Evolutionary conservation across 2,329 filamentous ascomycete species (phyloP).

Genomic region (Fusarium clavum): DNA sequence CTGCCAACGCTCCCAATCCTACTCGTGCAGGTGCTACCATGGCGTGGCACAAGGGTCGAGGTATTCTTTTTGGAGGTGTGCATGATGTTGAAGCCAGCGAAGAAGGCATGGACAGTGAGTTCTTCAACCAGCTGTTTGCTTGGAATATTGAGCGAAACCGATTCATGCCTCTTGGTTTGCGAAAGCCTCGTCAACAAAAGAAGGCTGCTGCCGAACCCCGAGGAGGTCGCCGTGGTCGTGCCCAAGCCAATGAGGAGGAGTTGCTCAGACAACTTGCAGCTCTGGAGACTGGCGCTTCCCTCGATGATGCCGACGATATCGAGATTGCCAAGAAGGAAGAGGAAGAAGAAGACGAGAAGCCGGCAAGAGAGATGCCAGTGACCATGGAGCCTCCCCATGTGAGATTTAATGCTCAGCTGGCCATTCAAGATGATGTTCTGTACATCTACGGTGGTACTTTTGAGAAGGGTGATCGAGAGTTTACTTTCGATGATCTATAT

Average conservation of each 20-base stretch:
- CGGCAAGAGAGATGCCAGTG: conserved; percentile 72
- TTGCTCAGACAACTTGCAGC: conserved; percentile 87
- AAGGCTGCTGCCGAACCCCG: conserved; percentile 67
- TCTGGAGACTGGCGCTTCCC: conserved; percentile 78
- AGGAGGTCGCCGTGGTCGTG: conserved; percentile 73
- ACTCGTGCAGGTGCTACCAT: conserved; percentile 90
- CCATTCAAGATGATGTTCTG: conserved; percentile 90
- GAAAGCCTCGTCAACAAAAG: conserved; percentile 76
- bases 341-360: conserved; percentile 67
- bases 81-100: conserved; percentile 92
- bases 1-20: conserved; percentile 87
- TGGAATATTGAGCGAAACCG: conserved; percentile 97
- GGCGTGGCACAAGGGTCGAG: conserved; percentile 92
- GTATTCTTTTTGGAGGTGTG: conserved; percentile 93
- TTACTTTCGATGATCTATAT: conserved; percentile 95
- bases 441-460: conserved; percentile 97
- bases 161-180: conserved; percentile 85
- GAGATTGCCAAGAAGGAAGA: conserved; percentile 64
- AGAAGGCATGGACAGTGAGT: conserved; percentile 96
- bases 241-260: conserved; percentile 92
- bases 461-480: conserved; percentile 94
- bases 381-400: conserved; percentile 87
- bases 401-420: conserved; percentile 89
- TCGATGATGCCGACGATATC: conserved; percentile 65
- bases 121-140: conserved; percentile 91